Conservation (phyloP, 2,329 filamentous ascomycete species). For the Stagonosporopsis tanaceti region DNA sequence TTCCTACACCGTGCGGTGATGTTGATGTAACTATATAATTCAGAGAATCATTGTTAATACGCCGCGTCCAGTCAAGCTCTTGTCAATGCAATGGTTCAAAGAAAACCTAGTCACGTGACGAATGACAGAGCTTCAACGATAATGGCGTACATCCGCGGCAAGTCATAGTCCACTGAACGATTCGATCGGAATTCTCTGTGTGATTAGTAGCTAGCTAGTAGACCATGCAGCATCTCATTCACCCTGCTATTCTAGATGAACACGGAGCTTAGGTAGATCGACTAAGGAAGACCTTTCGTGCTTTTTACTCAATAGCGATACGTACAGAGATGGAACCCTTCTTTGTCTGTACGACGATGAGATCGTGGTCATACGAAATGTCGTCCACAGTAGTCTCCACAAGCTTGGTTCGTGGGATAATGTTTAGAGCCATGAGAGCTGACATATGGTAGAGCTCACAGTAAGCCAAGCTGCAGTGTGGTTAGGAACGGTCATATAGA, state of each 20-base stretch:
- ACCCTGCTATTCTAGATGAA: not conserved
- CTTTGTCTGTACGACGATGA: slow-evolving; percentile 37
- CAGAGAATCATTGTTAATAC: not conserved
- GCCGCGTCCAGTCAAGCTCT: not conserved
- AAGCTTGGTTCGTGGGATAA: slow-evolving; percentile 33
- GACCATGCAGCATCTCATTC: not conserved
- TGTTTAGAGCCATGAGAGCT: slow-evolving; percentile 30
- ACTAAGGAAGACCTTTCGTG: not conserved
- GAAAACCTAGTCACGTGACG: not conserved
- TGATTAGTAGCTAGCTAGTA: not conserved
- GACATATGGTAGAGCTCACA: slow-evolving; percentile 38
- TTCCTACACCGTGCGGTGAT: not conserved
- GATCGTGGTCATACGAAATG: slow-evolving; percentile 36
- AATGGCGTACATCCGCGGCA: too few species aligned
- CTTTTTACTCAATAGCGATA: slow-evolving; percentile 29
- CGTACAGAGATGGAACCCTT: slow-evolving; percentile 36
- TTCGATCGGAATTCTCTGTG: too few species aligned
- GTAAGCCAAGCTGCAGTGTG: slow-evolving; percentile 27
- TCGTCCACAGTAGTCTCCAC: slow-evolving; percentile 36
- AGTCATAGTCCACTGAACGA: too few species aligned
- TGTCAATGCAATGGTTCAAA: not conserved
- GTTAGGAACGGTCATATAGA: not conserved
- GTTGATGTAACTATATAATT: not conserved
- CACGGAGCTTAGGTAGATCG: not conserved
- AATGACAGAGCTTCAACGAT: not conserved